Conservation (phyloP, 768 basidiomycete species). For the Tulasnella sp. region DNA sequence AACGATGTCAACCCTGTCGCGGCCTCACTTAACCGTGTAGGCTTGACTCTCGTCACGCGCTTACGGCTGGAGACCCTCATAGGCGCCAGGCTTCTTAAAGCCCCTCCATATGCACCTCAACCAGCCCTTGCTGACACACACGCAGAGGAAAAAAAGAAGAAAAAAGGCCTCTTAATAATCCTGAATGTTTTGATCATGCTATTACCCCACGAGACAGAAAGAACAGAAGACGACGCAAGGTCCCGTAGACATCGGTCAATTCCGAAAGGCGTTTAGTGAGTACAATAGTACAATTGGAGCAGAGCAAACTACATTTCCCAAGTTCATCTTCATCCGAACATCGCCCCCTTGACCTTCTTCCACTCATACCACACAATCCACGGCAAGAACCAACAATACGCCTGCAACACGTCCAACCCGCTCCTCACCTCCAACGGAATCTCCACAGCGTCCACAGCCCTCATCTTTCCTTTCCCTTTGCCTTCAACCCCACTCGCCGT, state of each 20-base stretch:
- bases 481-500: neutral
- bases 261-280: neutral
- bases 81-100: neutral
- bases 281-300: neutral
- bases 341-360: neutral
- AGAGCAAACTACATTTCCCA: neutral
- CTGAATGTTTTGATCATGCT: neutral
- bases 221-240: neutral
- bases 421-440: conserved; percentile 59
- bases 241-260: no score
- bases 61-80: neutral
- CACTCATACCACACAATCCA: neutral
- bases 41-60: neutral
- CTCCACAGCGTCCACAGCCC: neutral
- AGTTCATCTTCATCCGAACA: neutral
- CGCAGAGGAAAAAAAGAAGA: neutral
- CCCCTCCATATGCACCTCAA: neutral
- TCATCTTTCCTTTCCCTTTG: neutral
- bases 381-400: conserved; percentile 69
- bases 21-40: neutral
- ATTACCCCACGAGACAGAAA: neutral
- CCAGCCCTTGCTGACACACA: neutral
- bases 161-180: neutral
- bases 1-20: neutral
- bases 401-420: conserved; percentile 55